Evolutionary conservation across 192 early-diverging fungal genomes (phyloP), one percentile per base, ranked within the genome.

Genomic region (Coemansia umbellata): DNA sequence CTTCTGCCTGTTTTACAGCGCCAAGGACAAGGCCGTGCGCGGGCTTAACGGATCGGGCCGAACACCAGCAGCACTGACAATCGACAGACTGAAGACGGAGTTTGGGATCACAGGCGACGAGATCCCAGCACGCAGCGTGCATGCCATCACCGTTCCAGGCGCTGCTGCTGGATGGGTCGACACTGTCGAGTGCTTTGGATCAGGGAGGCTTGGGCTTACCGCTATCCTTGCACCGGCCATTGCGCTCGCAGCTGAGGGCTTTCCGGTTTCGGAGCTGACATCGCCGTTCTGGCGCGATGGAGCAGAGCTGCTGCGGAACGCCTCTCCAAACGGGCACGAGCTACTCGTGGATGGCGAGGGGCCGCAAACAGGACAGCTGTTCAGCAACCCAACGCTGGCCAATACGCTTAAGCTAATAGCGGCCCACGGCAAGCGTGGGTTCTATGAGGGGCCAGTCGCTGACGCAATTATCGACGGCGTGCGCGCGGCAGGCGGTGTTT

Each of bases 91-190:
- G 14, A 61, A 55, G 15, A 51, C 54, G 2, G 44, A 60, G 21
- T 44, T 69, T 32, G 61, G 64, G 1, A 48, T 71, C 13, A 45
- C 11, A 5, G 63, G 47, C 11, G 30, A 45, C 31, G 50, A 53
- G 18, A 53, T 83, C 8, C 80, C 82, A 11, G n/a, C 22, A 1
- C 47, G 45, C 37, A 68, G 75, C 41, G 66, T 73, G 35, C 78
- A 79, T 40, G 48, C 73, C 0, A 65, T 82, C n/a, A 90, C 85
- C 13, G 83, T 91, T 10, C 89, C 86, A 0, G 87, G 87, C 14
- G 88, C 89, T 3, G 87, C 83, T 7, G 83, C 84, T 1, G 88
- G 82, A 11, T 91, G 88, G 87, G 63, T 81, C 7, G 87, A 90
- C 53, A 78, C 81, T 1, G 61, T 89, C 2, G 51, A 77, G 45